phyloP scores from a whole-genome alignment of 2,329 filamentous ascomycete species.

The Ilyonectria sp. region DNA sequence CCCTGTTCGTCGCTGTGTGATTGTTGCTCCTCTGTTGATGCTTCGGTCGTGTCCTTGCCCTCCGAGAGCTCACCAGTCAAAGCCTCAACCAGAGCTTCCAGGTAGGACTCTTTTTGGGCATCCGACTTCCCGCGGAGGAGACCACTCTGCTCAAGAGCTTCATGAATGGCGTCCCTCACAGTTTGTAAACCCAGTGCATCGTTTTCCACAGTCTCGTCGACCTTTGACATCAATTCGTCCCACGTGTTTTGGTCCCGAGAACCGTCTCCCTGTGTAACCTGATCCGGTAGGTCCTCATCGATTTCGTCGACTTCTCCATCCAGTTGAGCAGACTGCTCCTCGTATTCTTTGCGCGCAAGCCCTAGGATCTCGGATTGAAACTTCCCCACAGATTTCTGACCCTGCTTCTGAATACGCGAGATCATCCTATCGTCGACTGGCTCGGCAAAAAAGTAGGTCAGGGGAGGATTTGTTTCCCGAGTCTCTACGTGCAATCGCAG shows the following conservation, averaged over 20 bases:
- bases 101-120: constrained; percentile 63
- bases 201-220: constrained; percentile 71
- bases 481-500: constrained; percentile 89
- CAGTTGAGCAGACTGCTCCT: constrained; percentile 37
- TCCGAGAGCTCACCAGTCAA: constrained; percentile 56
- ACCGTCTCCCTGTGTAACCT: constrained; percentile 36
- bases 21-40: constrained; percentile 27
- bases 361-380: constrained; percentile 77
- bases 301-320: constrained; percentile 20
- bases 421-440: constrained; percentile 84
- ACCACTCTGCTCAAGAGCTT: constrained; percentile 69
- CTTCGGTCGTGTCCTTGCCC: constrained; percentile 42
- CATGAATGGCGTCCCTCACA: constrained; percentile 68
- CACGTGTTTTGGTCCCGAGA: constrained; percentile 60
- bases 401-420: constrained; percentile 78
- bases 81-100: constrained; percentile 66
- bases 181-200: constrained; percentile 67
- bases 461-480: constrained; percentile 69
- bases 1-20: constrained; percentile 3
- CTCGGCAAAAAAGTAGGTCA: constrained; percentile 93
- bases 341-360: constrained; percentile 55
- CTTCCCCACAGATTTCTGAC: constrained; percentile 75
- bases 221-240: constrained; percentile 68
- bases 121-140: constrained; percentile 63
- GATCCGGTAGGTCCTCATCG: constrained; percentile 38